Conservation (phyloP, 2,329 filamentous ascomycete genomes). For the Byssothecium circinans region DNA sequence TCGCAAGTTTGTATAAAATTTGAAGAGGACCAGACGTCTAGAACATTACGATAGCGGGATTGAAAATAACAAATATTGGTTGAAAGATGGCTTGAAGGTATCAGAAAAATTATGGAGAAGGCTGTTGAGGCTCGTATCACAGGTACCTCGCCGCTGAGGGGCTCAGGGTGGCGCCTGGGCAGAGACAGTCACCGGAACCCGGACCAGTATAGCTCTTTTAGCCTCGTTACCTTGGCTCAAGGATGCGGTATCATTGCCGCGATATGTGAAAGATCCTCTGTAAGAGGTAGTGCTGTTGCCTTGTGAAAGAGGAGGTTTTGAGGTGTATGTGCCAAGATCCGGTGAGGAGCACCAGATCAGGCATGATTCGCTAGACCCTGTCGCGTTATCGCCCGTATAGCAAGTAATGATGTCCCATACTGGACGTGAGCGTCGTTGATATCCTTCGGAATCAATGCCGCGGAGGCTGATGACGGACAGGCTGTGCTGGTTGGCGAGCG, state of each 20-base stretch:
- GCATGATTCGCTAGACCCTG: neutral
- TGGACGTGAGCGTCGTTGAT: too few relatives aligned
- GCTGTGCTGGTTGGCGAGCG: too few relatives aligned
- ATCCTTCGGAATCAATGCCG: too few relatives aligned
- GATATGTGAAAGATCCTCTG: neutral
- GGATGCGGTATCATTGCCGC: too few relatives aligned
- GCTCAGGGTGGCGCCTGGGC: neutral
- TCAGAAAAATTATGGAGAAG: too few relatives aligned
- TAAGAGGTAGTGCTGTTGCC: neutral
- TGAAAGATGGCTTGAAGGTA: too few relatives aligned
- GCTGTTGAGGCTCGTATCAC: neutral
- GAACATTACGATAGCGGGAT: too few relatives aligned
- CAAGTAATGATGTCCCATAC: neutral
- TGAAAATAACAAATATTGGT: too few relatives aligned
- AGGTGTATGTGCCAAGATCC: conserved; percentile 1
- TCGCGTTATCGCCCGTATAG: neutral
- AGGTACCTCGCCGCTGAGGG: neutral
- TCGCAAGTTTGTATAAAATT: too few relatives aligned
- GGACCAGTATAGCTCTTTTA: neutral
- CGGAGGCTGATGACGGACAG: too few relatives aligned
- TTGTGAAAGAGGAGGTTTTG: neutral
- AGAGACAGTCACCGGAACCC: neutral
- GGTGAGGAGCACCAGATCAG: conserved; percentile 1
- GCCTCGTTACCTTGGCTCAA: neutral
- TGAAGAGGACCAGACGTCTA: too few relatives aligned